phyloP scores from a whole-genome alignment of 176 grass and related monocot species.

The Musa itinerans region DNA sequence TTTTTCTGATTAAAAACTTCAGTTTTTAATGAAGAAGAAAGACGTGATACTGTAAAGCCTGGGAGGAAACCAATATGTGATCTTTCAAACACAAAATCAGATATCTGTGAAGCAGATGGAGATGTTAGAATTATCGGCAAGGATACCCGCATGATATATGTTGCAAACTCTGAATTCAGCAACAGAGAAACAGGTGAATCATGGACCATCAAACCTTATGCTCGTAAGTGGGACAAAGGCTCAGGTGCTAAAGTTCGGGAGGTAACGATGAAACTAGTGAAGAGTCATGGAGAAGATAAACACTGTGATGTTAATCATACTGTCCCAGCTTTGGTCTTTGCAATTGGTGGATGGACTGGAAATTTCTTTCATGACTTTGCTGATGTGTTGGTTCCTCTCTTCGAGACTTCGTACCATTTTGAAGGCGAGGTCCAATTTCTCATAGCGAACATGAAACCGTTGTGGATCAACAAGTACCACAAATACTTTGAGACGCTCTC shows the following conservation, averaged over 20 bases:
- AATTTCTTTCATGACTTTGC: slow-evolving; percentile 48
- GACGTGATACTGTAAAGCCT: background rate
- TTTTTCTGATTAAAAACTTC: background rate
- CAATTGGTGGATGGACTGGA: slow-evolving; percentile 53
- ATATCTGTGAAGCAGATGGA: slow-evolving; percentile 5
- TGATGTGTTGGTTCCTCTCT: slow-evolving; percentile 17
- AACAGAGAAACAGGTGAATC: background rate
- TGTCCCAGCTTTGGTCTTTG: slow-evolving; percentile 74
- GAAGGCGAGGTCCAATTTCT: slow-evolving; percentile 13
- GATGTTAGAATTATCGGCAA: slow-evolving; percentile 15
- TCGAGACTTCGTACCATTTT: slow-evolving; percentile 4
- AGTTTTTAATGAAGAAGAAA: background rate
- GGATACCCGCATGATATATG: background rate
- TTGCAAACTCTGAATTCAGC: background rate
- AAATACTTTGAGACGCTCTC: background rate
- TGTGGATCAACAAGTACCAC: slow-evolving; percentile 12
- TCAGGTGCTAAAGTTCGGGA: background rate
- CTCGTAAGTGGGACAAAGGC: slow-evolving; percentile 14
- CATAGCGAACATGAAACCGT: background rate
- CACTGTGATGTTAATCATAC: slow-evolving; percentile 33
- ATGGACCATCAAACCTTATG: slow-evolving; percentile 15
- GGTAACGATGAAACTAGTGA: background rate
- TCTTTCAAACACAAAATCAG: background rate
- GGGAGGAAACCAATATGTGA: slow-evolving; percentile 9
- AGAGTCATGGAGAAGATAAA: background rate